These are phyloP conservation scores for Fusarium foetens DNA, from an alignment of 2,329 filamentous ascomycete species.

Conservation along the genomic window DNA sequence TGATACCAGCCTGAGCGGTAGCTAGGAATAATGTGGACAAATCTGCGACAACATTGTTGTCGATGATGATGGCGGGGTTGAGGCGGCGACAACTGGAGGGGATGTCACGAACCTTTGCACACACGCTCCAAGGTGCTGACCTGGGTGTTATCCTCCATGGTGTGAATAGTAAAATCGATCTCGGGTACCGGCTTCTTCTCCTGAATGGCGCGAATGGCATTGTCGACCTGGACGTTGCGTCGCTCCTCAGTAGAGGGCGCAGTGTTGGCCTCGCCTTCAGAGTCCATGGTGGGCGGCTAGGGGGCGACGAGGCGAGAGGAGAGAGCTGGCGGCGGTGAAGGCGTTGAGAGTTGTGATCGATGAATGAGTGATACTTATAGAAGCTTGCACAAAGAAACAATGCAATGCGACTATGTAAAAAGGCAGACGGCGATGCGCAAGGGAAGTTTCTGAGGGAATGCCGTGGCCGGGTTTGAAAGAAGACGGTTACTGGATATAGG, in stretches of 20 bases:
- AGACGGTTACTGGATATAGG: conserved; percentile 38
- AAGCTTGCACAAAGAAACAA: conserved; percentile 9
- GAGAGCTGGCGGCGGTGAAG: conserved; percentile 44
- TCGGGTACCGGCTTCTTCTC: conserved; percentile 96
- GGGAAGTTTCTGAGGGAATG: conserved; percentile 7
- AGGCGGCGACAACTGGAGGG: conserved; percentile 30
- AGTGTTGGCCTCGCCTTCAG: conserved; percentile 54
- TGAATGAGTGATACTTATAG: conserved; percentile 9
- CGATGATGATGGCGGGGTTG: conserved; percentile 38
- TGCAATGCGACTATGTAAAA: conserved; percentile 23
- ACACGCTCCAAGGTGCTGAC: conserved; percentile 96
- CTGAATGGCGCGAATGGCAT: conserved; percentile 89
- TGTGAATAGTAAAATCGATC: conserved; percentile 98
- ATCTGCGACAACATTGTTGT: conserved; percentile 26
- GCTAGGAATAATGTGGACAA: conserved; percentile 4
- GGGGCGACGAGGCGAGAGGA: conserved; percentile 24
- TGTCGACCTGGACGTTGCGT: conserved; percentile 77
- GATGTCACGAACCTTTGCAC: conserved; percentile 83
- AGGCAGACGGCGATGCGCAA: conserved; percentile 2
- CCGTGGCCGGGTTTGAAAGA: conserved; percentile 31
- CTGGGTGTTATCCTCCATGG: conserved; percentile 96
- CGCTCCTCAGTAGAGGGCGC: conserved; percentile 53
- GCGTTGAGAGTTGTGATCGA: conserved; percentile 27
- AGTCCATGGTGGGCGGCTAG: conserved; percentile 54
- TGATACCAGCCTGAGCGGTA: neutral